phyloP scores from a whole-genome alignment of 805 yeast genomes.

The Metschnikowia proteae region DNA sequence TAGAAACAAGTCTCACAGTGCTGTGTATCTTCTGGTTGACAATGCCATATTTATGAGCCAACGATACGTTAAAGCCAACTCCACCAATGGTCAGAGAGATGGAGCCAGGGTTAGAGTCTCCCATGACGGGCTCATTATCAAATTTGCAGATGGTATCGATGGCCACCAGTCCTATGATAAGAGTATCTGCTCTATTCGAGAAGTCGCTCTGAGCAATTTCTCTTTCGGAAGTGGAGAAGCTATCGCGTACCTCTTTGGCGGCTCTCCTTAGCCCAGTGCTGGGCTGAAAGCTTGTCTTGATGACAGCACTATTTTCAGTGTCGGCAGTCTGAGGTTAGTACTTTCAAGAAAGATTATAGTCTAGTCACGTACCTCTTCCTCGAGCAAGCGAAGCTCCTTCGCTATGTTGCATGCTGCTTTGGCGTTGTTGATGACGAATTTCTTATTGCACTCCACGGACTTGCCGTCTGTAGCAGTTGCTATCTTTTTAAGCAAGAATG shows the following conservation, averaged over 20 bases:
- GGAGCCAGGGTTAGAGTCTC: constrained; percentile 74
- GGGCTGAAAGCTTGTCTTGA: background rate
- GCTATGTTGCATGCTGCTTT: constrained; percentile 66
- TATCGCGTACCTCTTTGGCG: background rate
- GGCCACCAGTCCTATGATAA: constrained; percentile 74
- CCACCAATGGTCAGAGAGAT: constrained; percentile 67
- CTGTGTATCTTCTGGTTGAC: constrained; percentile 6
- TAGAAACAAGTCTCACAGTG: constrained; percentile 47
- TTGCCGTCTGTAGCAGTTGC: constrained; percentile 66
- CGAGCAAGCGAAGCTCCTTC: constrained; percentile 32
- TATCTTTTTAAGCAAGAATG: constrained; percentile 64
- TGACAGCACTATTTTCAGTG: background rate
- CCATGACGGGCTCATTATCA: constrained; percentile 21
- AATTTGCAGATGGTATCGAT: constrained; percentile 63
- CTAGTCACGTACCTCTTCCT: background rate
- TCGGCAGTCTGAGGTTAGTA: constrained; percentile 1
- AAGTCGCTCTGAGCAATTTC: background rate
- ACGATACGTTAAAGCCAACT: constrained; percentile 74
- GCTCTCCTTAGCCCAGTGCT: background rate
- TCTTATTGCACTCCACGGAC: constrained; percentile 66
- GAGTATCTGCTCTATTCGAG: constrained; percentile 22
- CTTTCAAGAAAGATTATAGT: background rate
- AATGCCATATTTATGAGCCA: constrained; percentile 48
- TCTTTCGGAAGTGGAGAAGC: background rate
- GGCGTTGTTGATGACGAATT: constrained; percentile 77